Evolutionary conservation across 176 grass and related monocot genomes (phyloP).

Genomic region (Typha latifolia): DNA sequence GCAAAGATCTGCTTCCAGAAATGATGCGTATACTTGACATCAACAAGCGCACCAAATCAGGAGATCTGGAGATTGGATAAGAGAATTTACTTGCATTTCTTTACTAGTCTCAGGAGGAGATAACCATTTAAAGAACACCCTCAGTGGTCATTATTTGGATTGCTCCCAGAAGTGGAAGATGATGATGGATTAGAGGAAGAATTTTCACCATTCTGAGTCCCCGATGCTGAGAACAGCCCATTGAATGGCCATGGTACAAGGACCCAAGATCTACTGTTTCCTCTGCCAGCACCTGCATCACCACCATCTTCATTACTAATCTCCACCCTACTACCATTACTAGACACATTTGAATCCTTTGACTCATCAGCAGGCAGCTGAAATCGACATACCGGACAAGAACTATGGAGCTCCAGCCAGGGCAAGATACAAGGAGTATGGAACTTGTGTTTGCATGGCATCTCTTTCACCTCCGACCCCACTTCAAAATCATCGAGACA

Average conservation of each 20-base stretch:
- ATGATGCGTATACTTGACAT: too few species aligned
- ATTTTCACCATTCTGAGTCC: constrained; percentile 27
- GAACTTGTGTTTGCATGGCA: constrained; percentile 95
- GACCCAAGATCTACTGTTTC: constrained; percentile 41
- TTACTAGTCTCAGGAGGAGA: too few species aligned
- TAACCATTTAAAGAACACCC: not conserved
- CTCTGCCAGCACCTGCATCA: constrained; percentile 23
- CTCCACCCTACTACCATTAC: constrained; percentile 28
- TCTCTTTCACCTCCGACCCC: constrained; percentile 59
- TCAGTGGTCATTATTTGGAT: constrained; percentile 34
- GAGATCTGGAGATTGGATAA: too few species aligned
- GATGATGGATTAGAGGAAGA: constrained; percentile 23
- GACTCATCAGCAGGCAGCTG: constrained; percentile 58
- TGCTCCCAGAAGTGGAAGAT: constrained; percentile 30
- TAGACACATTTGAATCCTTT: constrained; percentile 56
- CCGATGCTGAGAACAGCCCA: constrained; percentile 46
- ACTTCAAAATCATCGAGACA: constrained; percentile 88
- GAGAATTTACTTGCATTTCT: too few species aligned
- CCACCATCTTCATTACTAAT: constrained; percentile 19
- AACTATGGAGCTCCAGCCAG: constrained; percentile 96
- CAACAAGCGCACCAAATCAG: too few species aligned
- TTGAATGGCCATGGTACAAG: constrained; percentile 64
- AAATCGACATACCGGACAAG: constrained; percentile 85
- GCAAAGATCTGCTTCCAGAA: too few species aligned
- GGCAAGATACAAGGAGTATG: constrained; percentile 72